Evolutionary conservation across 306 rosid genomes (phyloP).

Genomic region (Quercus berberidifolia): DNA sequence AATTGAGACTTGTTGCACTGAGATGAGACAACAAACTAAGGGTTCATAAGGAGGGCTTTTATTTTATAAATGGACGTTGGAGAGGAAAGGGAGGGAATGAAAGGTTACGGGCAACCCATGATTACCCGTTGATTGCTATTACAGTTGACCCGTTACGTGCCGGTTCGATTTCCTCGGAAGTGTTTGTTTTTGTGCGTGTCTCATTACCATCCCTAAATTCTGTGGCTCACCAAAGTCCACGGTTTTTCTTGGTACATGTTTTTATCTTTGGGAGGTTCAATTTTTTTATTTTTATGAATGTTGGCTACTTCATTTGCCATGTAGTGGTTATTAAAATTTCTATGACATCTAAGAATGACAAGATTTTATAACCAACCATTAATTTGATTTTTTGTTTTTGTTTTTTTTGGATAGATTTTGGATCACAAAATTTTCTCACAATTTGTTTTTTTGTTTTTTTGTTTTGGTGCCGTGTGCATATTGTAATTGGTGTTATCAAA

Average conservation of each 20-base stretch:
- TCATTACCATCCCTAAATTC: background rate
- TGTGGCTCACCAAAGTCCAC: conserved; percentile 36
- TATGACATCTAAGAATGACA: background rate
- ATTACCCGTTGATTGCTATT: conserved; percentile 6
- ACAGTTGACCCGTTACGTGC: conserved; percentile 7
- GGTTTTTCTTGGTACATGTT: background rate
- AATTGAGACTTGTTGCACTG: background rate
- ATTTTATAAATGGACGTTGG: conserved; percentile 11
- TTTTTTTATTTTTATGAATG: too few species aligned
- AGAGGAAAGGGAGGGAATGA: background rate
- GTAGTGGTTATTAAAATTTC: background rate
- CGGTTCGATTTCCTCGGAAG: background rate
- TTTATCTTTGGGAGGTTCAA: background rate
- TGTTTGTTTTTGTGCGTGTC: conserved; percentile 13
- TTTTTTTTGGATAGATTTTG: too few species aligned
- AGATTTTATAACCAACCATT: too few species aligned
- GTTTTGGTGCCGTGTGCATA: too few species aligned
- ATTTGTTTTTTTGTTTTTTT: too few species aligned
- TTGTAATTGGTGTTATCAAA: too few species aligned
- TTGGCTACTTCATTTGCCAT: background rate
- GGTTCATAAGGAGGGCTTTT: background rate
- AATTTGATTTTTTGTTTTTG: too few species aligned
- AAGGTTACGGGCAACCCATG: conserved; percentile 4
- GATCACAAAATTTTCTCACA: too few species aligned
- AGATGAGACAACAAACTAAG: conserved; percentile 8